Evolutionary conservation across 2,329 filamentous ascomycete species (phyloP), one percentile per base, ranked within the genome.

Genomic region (Neodidymelliopsis sp.): DNA sequence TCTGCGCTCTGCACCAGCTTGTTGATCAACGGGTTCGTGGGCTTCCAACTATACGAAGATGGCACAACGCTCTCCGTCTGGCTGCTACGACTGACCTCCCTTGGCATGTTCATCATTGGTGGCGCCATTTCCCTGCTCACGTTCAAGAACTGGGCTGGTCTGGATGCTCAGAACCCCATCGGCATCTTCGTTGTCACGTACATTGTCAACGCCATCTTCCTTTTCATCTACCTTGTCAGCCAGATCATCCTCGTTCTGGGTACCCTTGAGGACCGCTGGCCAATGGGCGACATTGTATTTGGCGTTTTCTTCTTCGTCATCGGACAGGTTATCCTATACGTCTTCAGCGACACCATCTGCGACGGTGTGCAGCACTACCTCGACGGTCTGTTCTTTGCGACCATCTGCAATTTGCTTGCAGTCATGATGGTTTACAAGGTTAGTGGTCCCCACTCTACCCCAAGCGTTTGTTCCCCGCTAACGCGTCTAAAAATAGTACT

Each of bases 361-460:
- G 82, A 87, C 40, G 84, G 84, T 35, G 85, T 92, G 28, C 86
- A 90, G 74, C 94, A 99, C 74, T 99, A 97, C 70, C 76, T 99
- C 37, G 94, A 99, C 67, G 93, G 93, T 0, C 76, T 97, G 36
- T 96, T 97, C 77, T 92, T 99, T 68, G 90, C 91, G 4, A 97
- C 93, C 0, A 86, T 93, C 45, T 94, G 91, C 79, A 99, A 99
- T 70, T 77, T 99, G 33, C 79, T 99, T 31, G 91, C 87, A 10
- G 93, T 99, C 53, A 99, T 99, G 94, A 99, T 97, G 94, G 87
- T 99, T 27, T 99, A 99, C 83, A 99, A 99, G 88, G 91, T 87
- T 74, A 55, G 77, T 45, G 10, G n/a, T 13, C 13, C 35, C 38
- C 23, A 33, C 37, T 9, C 3, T 24, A 7, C 10, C 8, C 38